Evolutionary conservation across 108 stramenopile genomes (phyloP), one percentile per base, ranked within the genome.

Genomic region (Skeletonema marinoi): DNA sequence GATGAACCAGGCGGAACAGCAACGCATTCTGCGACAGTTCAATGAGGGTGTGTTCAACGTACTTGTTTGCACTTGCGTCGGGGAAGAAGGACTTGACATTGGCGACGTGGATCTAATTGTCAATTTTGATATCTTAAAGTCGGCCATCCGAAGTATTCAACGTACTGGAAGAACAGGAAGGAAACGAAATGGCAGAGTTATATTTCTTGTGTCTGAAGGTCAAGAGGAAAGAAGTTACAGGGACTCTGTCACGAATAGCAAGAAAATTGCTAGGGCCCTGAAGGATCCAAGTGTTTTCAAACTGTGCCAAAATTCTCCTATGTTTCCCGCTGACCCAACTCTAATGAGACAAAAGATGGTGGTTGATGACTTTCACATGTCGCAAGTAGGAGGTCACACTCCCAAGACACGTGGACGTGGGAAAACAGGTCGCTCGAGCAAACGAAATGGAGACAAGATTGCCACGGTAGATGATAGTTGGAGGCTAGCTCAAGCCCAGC

Each of bases 91-190:
- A 13, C 87, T 98, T 50, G 97, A 99, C 76, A 98, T 99, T 78
- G 98, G 97, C 16, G 95, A 97, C 60, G 98, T 99, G 21, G 98
- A 97, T 77, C 77, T 99, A 25, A 97, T 97, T 66, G 91, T 98
- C 32, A 96, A 96, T 76, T 98, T 89, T 77, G 97, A 98, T 66
- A 80, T 83, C 0, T 68, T 96, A 7, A 85, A 90, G 32, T 92
- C 90, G 12, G 93, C 97, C 19, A 95, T 97, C 39, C 87, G 98
- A 62, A 89, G 80, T 71, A 86, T 97, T 50, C 96, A 98, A 73
- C 85, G 98, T 11, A 84, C 88, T 29, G 98, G 98, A 4, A 77
- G 98, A 50, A 98, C 98, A 4, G 97, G 97, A 0, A 83, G 98
- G 8, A 92, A 92, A 70, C 85, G 97, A 46, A 81, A 93, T 41